phyloP scores from a whole-genome alignment of 768 basidiomycete genomes.

The Pleurotus djamor region DNA sequence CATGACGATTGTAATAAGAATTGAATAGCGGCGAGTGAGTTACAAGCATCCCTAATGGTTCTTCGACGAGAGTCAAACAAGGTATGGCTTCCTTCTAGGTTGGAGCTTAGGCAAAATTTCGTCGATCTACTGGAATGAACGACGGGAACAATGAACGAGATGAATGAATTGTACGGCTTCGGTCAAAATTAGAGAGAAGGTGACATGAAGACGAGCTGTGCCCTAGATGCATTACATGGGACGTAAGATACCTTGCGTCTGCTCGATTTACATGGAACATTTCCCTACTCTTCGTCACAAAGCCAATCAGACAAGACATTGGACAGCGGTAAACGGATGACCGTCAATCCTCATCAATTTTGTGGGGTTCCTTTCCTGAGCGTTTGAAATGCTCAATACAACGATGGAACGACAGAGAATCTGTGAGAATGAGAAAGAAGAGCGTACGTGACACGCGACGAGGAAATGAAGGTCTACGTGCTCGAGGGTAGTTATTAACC shows the following conservation, averaged over 20 bases:
- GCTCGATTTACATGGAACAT: no score
- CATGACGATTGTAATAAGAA: background rate
- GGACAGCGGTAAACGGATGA: no score
- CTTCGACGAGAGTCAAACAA: background rate
- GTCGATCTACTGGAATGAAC: background rate
- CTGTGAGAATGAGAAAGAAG: background rate
- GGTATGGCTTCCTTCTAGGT: background rate
- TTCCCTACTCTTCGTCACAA: no score
- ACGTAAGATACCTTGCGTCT: no score
- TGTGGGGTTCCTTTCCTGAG: no score
- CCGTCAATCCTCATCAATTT: no score
- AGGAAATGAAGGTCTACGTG: no score
- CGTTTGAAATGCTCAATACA: no score
- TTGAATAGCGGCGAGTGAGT: background rate
- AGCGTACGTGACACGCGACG: no score
- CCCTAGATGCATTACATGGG: no score
- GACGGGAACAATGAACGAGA: background rate
- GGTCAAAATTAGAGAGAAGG: background rate
- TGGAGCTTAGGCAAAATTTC: background rate
- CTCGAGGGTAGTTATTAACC: background rate
- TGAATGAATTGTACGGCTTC: background rate
- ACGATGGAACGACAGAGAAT: background rate
- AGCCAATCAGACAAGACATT: no score
- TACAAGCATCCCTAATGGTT: background rate
- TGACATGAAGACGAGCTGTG: background rate